Evolutionary conservation across 495 filamentous ascomycete genomes (phyloP).

Genomic region (Hyaloscypha variabilis): DNA sequence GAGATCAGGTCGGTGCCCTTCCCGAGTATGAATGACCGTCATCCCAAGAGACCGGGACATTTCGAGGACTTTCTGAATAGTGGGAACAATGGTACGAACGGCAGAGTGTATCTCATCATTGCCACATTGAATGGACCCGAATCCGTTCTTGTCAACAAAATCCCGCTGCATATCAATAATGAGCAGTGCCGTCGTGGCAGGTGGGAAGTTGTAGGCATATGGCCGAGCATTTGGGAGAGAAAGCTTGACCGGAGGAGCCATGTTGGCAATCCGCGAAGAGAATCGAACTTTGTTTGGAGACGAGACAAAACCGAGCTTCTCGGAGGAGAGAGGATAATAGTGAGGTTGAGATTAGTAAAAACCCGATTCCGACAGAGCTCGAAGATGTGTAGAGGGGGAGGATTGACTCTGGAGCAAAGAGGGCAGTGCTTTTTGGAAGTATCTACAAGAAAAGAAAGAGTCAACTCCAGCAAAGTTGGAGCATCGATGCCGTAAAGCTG

Average conservation of each 20-base stretch:
- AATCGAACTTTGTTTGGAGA: neutral
- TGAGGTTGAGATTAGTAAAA: neutral
- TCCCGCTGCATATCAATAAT: slow-evolving; percentile 77
- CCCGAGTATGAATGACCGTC: slow-evolving; percentile 68
- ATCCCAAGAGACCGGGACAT: slow-evolving; percentile 60
- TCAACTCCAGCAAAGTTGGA: neutral
- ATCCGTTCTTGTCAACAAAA: slow-evolving; percentile 46
- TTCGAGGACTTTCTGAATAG: slow-evolving; percentile 56
- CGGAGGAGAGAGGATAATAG: neutral
- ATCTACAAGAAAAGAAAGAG: slow-evolving; percentile 9
- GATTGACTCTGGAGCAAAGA: neutral
- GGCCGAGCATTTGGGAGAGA: slow-evolving; percentile 41
- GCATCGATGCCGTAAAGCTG: neutral
- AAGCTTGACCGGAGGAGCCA: slow-evolving; percentile 33
- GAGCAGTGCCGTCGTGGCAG: slow-evolving; percentile 59
- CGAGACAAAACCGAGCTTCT: neutral
- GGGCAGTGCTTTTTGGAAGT: neutral
- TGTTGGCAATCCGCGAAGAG: slow-evolving; percentile 3
- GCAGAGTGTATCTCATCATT: slow-evolving; percentile 33
- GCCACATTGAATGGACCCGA: slow-evolving; percentile 31
- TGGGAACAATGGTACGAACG: slow-evolving; percentile 58
- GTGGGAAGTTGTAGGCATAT: slow-evolving; percentile 41
- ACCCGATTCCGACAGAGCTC: neutral
- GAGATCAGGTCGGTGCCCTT: slow-evolving; percentile 65
- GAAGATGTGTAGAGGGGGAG: neutral